Evolutionary conservation across 805 yeast species (phyloP).

Genomic region (Starmera pachycereana): DNA sequence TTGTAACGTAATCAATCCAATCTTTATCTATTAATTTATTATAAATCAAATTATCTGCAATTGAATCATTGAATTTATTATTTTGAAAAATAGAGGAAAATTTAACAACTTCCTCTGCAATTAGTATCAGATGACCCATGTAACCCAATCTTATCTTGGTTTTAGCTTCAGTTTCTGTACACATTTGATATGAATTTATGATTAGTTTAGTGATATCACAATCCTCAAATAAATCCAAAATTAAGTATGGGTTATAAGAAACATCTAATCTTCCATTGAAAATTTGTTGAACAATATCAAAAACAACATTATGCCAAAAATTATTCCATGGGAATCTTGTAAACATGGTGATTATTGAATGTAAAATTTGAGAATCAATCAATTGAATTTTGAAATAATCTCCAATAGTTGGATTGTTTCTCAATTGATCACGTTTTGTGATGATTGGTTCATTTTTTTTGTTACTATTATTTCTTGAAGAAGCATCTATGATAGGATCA

Average conservation of each 20-base stretch:
- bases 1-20: constrained; percentile 70
- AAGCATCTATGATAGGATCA: neutral
- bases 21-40: constrained; percentile 26
- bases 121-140: constrained; percentile 90
- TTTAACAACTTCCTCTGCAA: constrained; percentile 94
- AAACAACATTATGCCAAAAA: constrained; percentile 76
- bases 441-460: neutral
- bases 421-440: constrained; percentile 21
- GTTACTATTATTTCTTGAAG: neutral
- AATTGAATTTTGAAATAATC: constrained; percentile 62
- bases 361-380: constrained; percentile 51
- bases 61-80: constrained; percentile 15
- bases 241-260: constrained; percentile 60
- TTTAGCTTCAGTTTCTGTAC: constrained; percentile 48
- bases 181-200: constrained; percentile 52
- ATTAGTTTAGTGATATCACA: constrained; percentile 52
- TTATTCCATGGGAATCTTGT: constrained; percentile 75
- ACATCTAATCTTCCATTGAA: constrained; percentile 64
- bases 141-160: constrained; percentile 76
- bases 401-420: constrained; percentile 54
- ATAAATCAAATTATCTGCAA: constrained; percentile 17
- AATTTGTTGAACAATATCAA: constrained; percentile 74
- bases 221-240: constrained; percentile 50
- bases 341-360: constrained; percentile 55
- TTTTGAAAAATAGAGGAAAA: constrained; percentile 35